phyloP scores from a whole-genome alignment of 2,329 filamentous ascomycete species.

The Diaporthe sp. region DNA sequence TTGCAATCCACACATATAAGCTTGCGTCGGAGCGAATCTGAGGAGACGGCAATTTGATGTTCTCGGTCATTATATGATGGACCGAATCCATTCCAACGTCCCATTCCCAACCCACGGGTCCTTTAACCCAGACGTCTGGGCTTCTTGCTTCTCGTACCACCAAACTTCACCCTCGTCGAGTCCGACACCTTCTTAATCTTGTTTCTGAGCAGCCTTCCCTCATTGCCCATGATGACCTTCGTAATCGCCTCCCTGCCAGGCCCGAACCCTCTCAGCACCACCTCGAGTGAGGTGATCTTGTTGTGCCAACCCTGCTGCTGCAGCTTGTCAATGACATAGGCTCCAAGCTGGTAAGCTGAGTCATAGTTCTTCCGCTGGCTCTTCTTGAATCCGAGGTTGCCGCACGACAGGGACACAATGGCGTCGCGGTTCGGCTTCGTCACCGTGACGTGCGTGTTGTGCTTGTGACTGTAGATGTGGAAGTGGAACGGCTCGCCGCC shows the following conservation, averaged over 20 bases:
- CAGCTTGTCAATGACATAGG: conserved; percentile 86
- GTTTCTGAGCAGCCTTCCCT: conserved; percentile 80
- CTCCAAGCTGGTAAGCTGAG: conserved; percentile 89
- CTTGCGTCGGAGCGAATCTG: background rate
- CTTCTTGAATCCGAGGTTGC: conserved; percentile 94
- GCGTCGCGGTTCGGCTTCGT: conserved; percentile 84
- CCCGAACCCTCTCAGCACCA: conserved; percentile 88
- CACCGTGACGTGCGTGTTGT: conserved; percentile 95
- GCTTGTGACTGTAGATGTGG: conserved; percentile 87
- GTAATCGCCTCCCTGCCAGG: conserved; percentile 87
- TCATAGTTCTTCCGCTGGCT: conserved; percentile 85
- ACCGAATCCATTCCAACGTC: background rate
- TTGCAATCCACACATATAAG: background rate
- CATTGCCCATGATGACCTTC: conserved; percentile 88
- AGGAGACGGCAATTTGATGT: background rate
- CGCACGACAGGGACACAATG: conserved; percentile 83
- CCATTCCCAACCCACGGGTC: background rate
- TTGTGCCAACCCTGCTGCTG: conserved; percentile 83
- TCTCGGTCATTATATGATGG: background rate
- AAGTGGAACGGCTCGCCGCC: conserved; percentile 80
- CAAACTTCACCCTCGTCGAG: conserved; percentile 92
- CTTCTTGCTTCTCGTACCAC: conserved; percentile 87
- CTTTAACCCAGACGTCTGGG: conserved; percentile 81
- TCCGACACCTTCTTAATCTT: conserved; percentile 87
- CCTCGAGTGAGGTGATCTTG: conserved; percentile 82